phyloP scores from a whole-genome alignment of 768 basidiomycete species.

The Chlorophyllum brunneum region DNA sequence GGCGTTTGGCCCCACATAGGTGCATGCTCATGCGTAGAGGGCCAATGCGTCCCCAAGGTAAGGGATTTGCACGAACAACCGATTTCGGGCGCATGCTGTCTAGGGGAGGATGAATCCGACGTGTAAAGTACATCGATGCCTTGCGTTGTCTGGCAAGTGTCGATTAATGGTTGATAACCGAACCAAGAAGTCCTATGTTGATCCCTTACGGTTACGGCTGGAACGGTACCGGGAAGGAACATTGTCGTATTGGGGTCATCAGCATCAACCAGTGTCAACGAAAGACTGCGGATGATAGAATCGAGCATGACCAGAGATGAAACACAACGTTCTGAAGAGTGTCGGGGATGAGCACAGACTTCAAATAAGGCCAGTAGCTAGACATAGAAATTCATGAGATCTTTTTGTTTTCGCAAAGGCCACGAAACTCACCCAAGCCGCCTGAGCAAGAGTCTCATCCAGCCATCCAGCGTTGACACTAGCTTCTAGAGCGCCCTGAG shows the following conservation, averaged over 20 bases:
- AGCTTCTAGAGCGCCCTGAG: constrained; percentile 66
- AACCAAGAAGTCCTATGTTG: constrained; percentile 17
- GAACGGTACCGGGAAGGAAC: constrained; percentile 49
- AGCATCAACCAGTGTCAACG: constrained; percentile 55
- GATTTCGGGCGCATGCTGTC: constrained; percentile 14
- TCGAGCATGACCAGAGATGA: constrained; percentile 64
- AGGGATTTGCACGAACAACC: constrained; percentile 47
- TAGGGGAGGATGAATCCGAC: constrained; percentile 10
- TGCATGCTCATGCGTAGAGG: constrained; percentile 44
- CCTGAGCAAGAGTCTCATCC: constrained; percentile 70
- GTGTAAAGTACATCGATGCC: constrained; percentile 1
- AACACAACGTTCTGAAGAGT: constrained; percentile 47
- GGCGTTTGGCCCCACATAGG: constrained; percentile 65
- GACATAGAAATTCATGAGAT: neutral
- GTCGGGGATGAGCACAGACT: constrained; percentile 62
- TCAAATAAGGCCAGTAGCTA: constrained; percentile 73
- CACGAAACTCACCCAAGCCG: constrained; percentile 58
- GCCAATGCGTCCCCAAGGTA: constrained; percentile 50
- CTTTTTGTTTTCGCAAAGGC: neutral
- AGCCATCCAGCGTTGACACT: constrained; percentile 70
- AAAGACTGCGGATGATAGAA: constrained; percentile 59
- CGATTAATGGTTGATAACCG: constrained; percentile 15
- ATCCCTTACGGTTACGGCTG: constrained; percentile 29
- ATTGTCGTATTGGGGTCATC: constrained; percentile 47
- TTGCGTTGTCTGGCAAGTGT: neutral